Evolutionary conservation across 257 asterid species (phyloP), one percentile per base, ranked within the genome.

Genomic region (Parsonsia alboflavescens): DNA sequence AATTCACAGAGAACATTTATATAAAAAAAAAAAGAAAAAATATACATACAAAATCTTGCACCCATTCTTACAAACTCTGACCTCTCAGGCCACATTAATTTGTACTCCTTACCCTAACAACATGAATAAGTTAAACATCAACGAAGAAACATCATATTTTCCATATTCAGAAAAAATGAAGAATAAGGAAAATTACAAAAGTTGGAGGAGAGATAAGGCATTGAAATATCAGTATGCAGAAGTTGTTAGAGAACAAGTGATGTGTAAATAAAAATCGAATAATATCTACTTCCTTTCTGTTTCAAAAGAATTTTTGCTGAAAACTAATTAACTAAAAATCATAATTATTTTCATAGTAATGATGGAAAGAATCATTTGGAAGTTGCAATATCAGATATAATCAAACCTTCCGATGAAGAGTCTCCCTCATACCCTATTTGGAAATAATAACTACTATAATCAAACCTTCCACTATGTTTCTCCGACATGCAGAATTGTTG

Each of bases 51-150:
- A 19, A 0, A 93, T 79, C 82, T 87, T 7, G 93, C 93, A 6
- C 97, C 97, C 96, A 93, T 91, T 74, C 97, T 88, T 42, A 93
- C 96, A 82, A 93, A 93, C 84, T 93, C 98, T 1, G 97, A 84
- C 66, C 86, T 91, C 58, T 91, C 96, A 13, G 98, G 98, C 98
- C 98, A 93, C 81, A 91, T 87, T 39, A 93, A 64, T 79, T 86
- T 90, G 89, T 91, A 86, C 75, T 91, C 96, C 85, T 93, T 97
- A 13, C 98, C 97, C 98, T 93, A 80, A 70, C 71, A 41, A 41
- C 58, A 61, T 4, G 24, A 22, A 53, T 5, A 22, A 28, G 39
- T 41, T 12, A 21, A 57, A 56, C 16, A 72, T 54, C 39, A 44
- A 42, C 57, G 11, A 57, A 13, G 26, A 21, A 36, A 12, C 50